These are phyloP conservation scores for apple (Malus domestica) DNA, from an alignment of 306 rosid genomes.

Conservation along the genomic window DNA sequence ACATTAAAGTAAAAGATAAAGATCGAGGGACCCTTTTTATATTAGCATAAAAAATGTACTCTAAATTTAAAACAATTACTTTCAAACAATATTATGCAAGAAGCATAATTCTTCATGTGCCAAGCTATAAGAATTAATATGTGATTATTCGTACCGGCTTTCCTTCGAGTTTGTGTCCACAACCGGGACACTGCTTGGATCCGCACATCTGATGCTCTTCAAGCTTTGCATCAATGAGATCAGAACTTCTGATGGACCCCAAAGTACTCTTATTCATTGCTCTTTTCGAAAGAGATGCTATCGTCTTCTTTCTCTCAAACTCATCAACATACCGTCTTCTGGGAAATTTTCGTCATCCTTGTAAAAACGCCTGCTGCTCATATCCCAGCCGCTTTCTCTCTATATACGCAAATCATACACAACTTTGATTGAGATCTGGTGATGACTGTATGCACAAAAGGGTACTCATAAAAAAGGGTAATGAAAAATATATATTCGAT, in stretches of 20 bases:
- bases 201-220: slow-evolving; percentile 95
- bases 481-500: not conserved
- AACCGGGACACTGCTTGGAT: slow-evolving; percentile 95
- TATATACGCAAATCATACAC: not conserved
- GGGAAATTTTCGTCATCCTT: slow-evolving; percentile 3
- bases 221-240: slow-evolving; percentile 92
- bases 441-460: not conserved
- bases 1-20: slow-evolving; percentile 17
- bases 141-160: slow-evolving; percentile 55
- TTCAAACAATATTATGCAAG: not conserved
- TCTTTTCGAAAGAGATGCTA: slow-evolving; percentile 6
- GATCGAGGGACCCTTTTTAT: not conserved
- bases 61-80: not conserved
- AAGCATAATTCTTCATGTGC: not conserved
- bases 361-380: slow-evolving; percentile 12
- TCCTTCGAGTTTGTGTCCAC: slow-evolving; percentile 82
- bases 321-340: slow-evolving; percentile 10
- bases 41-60: not conserved
- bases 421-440: not conserved
- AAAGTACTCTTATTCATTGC: slow-evolving; percentile 45
- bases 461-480: not conserved
- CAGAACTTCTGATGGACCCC: slow-evolving; percentile 59
- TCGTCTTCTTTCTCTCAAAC: slow-evolving; percentile 18
- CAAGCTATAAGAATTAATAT: not conserved
- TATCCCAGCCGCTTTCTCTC: slow-evolving; percentile 13